phyloP scores from a whole-genome alignment of 306 rosid genomes.

The Prunus persica region DNA sequence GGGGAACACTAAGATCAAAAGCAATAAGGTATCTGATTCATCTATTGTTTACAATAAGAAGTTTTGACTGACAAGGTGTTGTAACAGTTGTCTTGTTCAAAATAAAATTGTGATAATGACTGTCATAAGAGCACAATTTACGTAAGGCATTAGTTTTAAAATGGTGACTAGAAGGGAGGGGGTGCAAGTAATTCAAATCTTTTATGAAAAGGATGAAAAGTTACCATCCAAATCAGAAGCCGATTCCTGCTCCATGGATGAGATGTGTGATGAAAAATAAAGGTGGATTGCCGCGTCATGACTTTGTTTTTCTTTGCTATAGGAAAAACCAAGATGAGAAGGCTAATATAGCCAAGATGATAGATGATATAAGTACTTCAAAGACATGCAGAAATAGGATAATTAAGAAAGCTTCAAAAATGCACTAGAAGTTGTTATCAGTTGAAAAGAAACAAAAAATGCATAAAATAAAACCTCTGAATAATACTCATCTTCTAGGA shows the following conservation, averaged over 20 bases:
- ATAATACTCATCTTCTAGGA: background rate
- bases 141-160: too few relatives aligned
- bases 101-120: background rate
- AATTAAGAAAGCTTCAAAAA: background rate
- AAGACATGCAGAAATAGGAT: background rate
- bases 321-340: slow-evolving; percentile 14
- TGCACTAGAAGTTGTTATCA: background rate
- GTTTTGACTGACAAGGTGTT: background rate
- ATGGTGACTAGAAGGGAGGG: background rate
- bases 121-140: too few relatives aligned
- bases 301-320: slow-evolving; percentile 70
- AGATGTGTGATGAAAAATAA: slow-evolving; percentile 85
- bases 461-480: background rate
- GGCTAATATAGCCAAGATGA: background rate
- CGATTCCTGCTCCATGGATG: slow-evolving; percentile 98
- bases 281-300: slow-evolving; percentile 88
- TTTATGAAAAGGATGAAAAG: slow-evolving; percentile 17
- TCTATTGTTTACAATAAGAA: background rate
- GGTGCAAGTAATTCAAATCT: background rate
- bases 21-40: background rate
- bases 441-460: background rate
- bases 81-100: background rate
- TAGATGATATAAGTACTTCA: background rate
- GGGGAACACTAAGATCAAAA: background rate
- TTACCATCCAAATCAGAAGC: slow-evolving; percentile 89